These are phyloP conservation scores for Suhomyces choctaworum DNA, from an alignment of 1,139 yeast genomes.

Conservation along the genomic window DNA sequence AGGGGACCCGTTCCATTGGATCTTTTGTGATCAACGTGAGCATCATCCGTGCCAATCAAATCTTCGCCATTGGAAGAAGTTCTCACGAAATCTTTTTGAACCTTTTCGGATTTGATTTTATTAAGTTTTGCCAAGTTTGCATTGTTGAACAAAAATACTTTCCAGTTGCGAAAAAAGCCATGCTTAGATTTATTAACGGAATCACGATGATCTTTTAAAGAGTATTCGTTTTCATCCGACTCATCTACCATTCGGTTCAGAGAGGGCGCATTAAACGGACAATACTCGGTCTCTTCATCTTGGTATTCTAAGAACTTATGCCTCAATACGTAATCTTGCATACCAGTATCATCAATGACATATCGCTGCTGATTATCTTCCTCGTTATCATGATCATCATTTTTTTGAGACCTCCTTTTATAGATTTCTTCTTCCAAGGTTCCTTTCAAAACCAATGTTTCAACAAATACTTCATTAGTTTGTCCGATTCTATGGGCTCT, in stretches of 20 bases:
- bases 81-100: constrained; percentile 19
- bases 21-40: not conserved
- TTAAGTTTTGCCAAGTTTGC: constrained; percentile 40
- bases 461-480: constrained; percentile 56
- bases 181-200: not conserved
- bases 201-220: constrained; percentile 25
- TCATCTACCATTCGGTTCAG: constrained; percentile 4
- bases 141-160: constrained; percentile 44
- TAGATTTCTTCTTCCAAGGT: constrained; percentile 71
- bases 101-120: constrained; percentile 26
- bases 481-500: constrained; percentile 77
- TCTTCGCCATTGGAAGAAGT: constrained; percentile 13
- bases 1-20: not conserved
- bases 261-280: constrained; percentile 28
- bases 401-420: constrained; percentile 23
- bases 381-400: constrained; percentile 8
- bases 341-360: constrained; percentile 57
- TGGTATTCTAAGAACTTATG: constrained; percentile 46
- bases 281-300: constrained; percentile 28
- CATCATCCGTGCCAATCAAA: constrained; percentile 9
- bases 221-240: constrained; percentile 19
- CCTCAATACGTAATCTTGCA: constrained; percentile 54
- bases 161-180: constrained; percentile 35
- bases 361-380: constrained; percentile 26
- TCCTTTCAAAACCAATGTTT: constrained; percentile 58